Evolutionary conservation across 2,329 filamentous ascomycete species (phyloP).

Genomic region (Nemania sp.): DNA sequence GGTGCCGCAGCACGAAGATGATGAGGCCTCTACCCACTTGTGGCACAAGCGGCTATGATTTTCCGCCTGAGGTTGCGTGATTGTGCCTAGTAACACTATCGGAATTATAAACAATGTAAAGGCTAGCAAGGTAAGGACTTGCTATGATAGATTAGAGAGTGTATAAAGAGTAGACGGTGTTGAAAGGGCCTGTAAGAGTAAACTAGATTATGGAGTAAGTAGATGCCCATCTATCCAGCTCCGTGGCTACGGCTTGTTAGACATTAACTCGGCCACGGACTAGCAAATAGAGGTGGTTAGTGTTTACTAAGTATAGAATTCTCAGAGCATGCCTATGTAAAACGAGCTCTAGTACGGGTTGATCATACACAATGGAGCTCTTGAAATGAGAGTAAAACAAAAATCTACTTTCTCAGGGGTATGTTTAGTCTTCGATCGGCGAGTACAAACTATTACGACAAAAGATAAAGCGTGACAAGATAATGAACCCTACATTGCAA

Average conservation of each 20-base stretch:
- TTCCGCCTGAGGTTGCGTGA: too few species aligned
- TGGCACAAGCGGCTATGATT: too few species aligned
- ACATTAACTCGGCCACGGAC: neutral
- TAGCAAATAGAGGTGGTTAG: neutral
- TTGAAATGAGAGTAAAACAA: neutral
- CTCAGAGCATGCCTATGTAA: neutral
- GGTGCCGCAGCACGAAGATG: slow-evolving; percentile 75
- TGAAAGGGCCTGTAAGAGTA: neutral
- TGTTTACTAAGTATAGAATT: neutral
- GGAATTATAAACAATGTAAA: too few species aligned
- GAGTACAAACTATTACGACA: neutral
- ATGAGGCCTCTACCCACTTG: slow-evolving; percentile 70
- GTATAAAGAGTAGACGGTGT: neutral
- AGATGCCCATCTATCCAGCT: neutral
- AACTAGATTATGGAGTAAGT: neutral
- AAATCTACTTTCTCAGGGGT: neutral
- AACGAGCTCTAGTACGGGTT: neutral
- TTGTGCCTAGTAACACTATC: too few species aligned
- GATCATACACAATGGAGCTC: neutral
- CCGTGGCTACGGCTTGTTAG: too few species aligned
- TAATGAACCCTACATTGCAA: neutral
- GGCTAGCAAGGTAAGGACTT: too few species aligned
- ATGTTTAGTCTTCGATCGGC: neutral
- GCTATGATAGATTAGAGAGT: too few species aligned
- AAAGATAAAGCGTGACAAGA: slow-evolving; percentile 7